Evolutionary conservation across 1,139 yeast species (phyloP).

Genomic region (Blastobotrys elegans): DNA sequence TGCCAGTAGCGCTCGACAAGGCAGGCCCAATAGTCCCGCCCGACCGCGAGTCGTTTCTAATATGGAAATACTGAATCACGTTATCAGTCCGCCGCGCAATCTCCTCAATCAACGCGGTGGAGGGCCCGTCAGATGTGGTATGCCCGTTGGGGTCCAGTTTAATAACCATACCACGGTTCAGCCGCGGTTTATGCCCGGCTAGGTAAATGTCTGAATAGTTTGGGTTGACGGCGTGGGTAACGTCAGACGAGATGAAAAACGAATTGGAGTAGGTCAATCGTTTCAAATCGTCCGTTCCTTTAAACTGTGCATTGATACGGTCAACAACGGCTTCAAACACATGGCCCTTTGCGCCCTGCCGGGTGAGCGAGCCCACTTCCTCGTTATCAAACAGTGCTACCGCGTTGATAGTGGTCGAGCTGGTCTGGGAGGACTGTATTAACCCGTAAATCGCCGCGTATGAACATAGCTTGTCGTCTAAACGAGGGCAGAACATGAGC

Average conservation of each 20-base stretch:
- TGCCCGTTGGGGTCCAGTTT: constrained; percentile 65
- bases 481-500: constrained; percentile 83
- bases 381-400: constrained; percentile 87
- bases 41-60: constrained; percentile 65
- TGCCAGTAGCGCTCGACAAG: constrained; percentile 59
- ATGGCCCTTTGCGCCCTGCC: constrained; percentile 91
- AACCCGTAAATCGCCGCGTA: constrained; percentile 73
- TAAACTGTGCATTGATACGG: constrained; percentile 51
- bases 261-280: constrained; percentile 47
- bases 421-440: constrained; percentile 33
- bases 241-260: constrained; percentile 82
- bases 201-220: constrained; percentile 62
- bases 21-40: constrained; percentile 83
- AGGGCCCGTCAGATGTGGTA: constrained; percentile 66
- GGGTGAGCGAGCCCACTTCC: constrained; percentile 82
- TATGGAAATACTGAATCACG: constrained; percentile 45
- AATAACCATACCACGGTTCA: constrained; percentile 64
- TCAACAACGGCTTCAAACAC: constrained; percentile 72
- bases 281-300: constrained; percentile 42
- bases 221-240: constrained; percentile 93
- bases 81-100: constrained; percentile 52
- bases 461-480: constrained; percentile 90
- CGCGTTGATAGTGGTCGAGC: constrained; percentile 30
- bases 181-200: constrained; percentile 63
- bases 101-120: constrained; percentile 54